A percentile compares a stretch with the other conserved stretches of the same genome.
phyloP scores from a whole-genome alignment of 2,329 filamentous ascomycete species.

The Hymenoscyphus albidus region DNA sequence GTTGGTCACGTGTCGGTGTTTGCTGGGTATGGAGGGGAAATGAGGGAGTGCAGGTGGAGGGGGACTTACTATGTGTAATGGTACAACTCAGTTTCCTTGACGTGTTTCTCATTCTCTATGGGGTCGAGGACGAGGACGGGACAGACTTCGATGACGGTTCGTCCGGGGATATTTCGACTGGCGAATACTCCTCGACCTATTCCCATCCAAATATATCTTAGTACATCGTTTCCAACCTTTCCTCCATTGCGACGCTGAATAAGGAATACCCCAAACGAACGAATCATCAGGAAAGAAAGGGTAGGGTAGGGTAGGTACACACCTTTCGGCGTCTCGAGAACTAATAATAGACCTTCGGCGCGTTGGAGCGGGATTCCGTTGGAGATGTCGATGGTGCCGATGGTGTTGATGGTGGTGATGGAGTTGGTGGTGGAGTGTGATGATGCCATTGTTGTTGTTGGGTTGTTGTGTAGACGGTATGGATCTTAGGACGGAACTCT shows the following conservation, averaged over 20 bases:
- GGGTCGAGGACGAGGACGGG: constrained; percentile 48
- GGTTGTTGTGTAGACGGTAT: background rate
- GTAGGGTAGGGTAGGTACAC: background rate
- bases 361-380: constrained; percentile 38
- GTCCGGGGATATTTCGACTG: constrained; percentile 41
- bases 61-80: constrained; percentile 52
- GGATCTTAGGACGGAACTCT: too few relatives aligned
- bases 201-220: background rate
- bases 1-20: too few relatives aligned
- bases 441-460: background rate
- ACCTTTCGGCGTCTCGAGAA: constrained; percentile 51
- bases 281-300: background rate
- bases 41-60: constrained; percentile 21
- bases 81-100: constrained; percentile 47
- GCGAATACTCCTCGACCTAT: constrained; percentile 53
- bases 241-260: too few relatives aligned
- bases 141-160: constrained; percentile 48
- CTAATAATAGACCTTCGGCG: constrained; percentile 40
- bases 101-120: constrained; percentile 45
- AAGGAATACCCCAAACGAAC: background rate
- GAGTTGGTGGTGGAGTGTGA: constrained; percentile 3
- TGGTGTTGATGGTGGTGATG: background rate
- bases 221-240: too few relatives aligned
- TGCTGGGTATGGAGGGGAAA: background rate
- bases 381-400: background rate